These are phyloP conservation scores for Raphanus hybrid DNA, from an alignment of 441 rosid genomes.

Conservation along the genomic window DNA sequence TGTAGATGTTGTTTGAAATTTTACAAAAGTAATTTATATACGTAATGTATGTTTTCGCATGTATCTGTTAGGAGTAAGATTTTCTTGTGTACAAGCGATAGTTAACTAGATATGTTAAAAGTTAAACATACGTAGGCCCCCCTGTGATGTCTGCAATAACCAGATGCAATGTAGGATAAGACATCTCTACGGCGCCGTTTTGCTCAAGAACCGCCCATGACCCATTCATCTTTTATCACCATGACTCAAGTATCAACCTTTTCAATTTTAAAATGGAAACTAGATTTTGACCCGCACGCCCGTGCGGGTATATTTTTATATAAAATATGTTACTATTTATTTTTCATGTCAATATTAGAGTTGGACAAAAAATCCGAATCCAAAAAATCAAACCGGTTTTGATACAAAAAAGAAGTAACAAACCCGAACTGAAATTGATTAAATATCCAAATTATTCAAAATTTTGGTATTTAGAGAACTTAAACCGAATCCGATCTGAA, in stretches of 20 bases:
- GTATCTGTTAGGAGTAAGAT: neutral
- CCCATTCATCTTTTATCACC: constrained; percentile 32
- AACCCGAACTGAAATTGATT: no score
- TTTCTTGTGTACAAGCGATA: constrained; percentile 26
- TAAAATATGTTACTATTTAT: no score
- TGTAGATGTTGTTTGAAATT: no score
- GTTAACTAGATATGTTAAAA: constrained; percentile 41
- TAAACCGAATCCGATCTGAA: no score
- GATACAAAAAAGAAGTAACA: no score
- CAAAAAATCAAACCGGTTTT: no score
- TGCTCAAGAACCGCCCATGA: constrained; percentile 19
- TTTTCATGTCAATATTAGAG: no score
- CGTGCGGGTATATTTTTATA: no score
- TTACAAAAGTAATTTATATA: neutral
- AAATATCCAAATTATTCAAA: no score
- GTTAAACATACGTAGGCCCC: constrained; percentile 34
- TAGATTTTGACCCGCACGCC: no score
- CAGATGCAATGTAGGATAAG: constrained; percentile 42
- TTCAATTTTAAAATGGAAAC: neutral
- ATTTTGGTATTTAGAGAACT: no score
- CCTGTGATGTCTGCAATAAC: constrained; percentile 43
- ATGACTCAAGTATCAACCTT: constrained; percentile 18
- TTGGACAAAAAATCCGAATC: no score
- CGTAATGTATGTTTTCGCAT: neutral
- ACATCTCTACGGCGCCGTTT: constrained; percentile 53